Conservation (phyloP, 2,329 filamentous ascomycete genomes). For the Sarocladium strictum region DNA sequence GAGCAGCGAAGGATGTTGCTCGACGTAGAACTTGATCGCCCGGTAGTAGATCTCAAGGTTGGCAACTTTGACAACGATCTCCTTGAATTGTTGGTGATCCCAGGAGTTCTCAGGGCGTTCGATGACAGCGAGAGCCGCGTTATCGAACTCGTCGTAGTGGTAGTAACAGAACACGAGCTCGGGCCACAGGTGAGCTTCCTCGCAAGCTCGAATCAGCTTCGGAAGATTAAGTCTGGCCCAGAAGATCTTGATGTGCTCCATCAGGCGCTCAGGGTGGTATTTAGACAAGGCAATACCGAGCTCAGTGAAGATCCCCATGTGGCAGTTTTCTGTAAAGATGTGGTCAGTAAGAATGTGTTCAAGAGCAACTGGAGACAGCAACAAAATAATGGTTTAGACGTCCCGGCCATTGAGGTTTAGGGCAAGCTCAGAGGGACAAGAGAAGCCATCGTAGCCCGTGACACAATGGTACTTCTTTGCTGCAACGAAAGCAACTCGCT, state of each 20-base stretch:
- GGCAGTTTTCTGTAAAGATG: conserved; percentile 60
- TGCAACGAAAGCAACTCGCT: neutral
- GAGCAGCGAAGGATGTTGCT: conserved; percentile 90
- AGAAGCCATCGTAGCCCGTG: neutral
- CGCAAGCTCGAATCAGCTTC: conserved; percentile 89
- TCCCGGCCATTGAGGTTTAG: no score
- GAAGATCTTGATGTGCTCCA: conserved; percentile 99
- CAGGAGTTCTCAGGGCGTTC: conserved; percentile 95
- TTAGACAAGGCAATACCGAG: conserved; percentile 87
- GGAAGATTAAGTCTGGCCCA: conserved; percentile 97
- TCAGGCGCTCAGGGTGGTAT: conserved; percentile 91
- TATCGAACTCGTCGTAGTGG: conserved; percentile 98
- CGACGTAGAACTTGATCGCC: conserved; percentile 91
- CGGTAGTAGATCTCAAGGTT: conserved; percentile 99
- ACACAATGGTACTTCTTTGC: neutral
- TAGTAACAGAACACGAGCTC: conserved; percentile 97
- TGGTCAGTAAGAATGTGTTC: neutral
- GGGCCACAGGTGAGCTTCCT: conserved; percentile 94
- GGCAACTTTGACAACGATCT: conserved; percentile 94
- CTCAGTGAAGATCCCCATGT: conserved; percentile 97
- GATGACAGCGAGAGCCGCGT: conserved; percentile 95
- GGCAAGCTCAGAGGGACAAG: no score
- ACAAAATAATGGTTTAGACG: neutral
- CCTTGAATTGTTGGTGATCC: conserved; percentile 99
- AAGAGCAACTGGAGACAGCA: neutral